phyloP scores from a whole-genome alignment of 805 yeast genomes.

The Hanseniaspora lachancei region DNA sequence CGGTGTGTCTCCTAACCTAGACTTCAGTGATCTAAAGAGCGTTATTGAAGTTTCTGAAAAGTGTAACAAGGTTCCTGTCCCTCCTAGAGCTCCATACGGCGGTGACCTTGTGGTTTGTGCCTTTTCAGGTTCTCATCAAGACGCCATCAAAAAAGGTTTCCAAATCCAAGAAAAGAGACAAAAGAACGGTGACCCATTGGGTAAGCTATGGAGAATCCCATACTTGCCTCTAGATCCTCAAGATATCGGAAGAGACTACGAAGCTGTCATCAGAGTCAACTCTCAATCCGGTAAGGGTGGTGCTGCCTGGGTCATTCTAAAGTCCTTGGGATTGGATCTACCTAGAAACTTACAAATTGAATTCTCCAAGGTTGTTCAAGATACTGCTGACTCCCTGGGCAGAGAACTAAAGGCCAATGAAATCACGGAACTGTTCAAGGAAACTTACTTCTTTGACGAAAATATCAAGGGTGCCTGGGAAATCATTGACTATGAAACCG shows the following conservation, averaged over 20 bases:
- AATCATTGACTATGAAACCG: constrained; percentile 31
- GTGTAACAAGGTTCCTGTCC: constrained; percentile 65
- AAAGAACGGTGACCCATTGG: constrained; percentile 33
- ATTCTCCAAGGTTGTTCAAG: constrained; percentile 54
- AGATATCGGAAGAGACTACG: constrained; percentile 69
- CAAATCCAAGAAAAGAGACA: constrained; percentile 39
- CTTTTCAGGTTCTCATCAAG: constrained; percentile 62
- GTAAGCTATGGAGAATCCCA: constrained; percentile 47
- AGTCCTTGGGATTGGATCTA: constrained; percentile 57
- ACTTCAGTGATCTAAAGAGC: constrained; percentile 54
- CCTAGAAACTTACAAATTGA: constrained; percentile 61
- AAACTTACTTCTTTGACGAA: constrained; percentile 39
- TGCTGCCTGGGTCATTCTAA: constrained; percentile 67
- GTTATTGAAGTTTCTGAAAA: constrained; percentile 58
- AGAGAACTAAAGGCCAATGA: constrained; percentile 59
- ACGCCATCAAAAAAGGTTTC: constrained; percentile 58
- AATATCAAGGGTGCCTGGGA: constrained; percentile 24
- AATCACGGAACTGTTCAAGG: constrained; percentile 44
- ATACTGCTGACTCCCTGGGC: constrained; percentile 49
- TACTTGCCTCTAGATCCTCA: constrained; percentile 71
- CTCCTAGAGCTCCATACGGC: constrained; percentile 67
- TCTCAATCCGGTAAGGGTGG: constrained; percentile 86
- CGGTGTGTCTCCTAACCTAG: constrained; percentile 59
- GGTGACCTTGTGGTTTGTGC: constrained; percentile 72
- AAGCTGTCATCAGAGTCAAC: constrained; percentile 71